A percentile compares a stretch with the other conserved stretches of the same genome.
Evolutionary conservation across 139 green algal species (phyloP).

Genomic region (Closterium sp.): DNA sequence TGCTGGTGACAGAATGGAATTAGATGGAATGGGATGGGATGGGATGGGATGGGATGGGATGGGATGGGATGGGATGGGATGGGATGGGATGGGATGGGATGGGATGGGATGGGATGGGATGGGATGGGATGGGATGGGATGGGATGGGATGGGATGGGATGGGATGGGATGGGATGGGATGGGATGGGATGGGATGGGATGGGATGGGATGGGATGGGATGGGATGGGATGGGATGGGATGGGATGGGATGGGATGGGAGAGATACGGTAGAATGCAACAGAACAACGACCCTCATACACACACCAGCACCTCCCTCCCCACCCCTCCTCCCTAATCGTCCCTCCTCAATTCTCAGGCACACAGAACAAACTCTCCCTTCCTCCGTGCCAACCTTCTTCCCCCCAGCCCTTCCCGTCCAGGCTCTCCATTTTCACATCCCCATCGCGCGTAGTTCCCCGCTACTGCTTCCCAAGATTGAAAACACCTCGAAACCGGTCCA

Average conservation of each 20-base stretch:
- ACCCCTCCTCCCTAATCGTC: too few species aligned
- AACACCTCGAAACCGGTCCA: too few species aligned
- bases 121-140: slow-evolving; percentile 8
- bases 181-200: too few species aligned
- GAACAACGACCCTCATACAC: too few species aligned
- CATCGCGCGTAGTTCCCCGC: too few species aligned
- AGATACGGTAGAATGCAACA: too few species aligned
- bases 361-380: background rate
- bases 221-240: background rate
- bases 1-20: too few species aligned
- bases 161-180: too few species aligned
- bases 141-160: slow-evolving; percentile 4
- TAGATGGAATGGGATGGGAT: background rate
- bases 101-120: slow-evolving; percentile 8
- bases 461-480: too few species aligned
- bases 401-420: background rate
- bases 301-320: background rate
- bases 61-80: background rate
- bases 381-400: background rate
- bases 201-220: too few species aligned
- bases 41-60: background rate
- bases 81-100: slow-evolving; percentile 1
- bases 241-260: background rate
- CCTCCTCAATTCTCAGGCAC: background rate
- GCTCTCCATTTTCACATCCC: background rate